Percentiles rank a stretch among this genome's conserved stretches.
Conservation (phyloP, 2,329 filamentous ascomycete species). For the Aspergillus vadensis region DNA sequence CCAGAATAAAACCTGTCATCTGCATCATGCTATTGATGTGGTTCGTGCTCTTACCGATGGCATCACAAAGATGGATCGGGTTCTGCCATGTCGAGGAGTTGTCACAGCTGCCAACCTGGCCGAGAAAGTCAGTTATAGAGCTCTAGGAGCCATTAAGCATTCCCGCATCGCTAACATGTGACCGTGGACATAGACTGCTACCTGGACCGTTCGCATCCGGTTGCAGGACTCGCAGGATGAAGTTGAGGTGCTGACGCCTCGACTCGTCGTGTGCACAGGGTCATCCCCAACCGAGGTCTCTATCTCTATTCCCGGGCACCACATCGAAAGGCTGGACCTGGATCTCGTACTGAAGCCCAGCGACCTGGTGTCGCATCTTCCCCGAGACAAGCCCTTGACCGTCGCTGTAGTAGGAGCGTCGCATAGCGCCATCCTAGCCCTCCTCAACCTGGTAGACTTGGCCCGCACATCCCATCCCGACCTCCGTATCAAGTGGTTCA, state of each 20-base stretch:
- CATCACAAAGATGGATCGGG: conserved; percentile 39
- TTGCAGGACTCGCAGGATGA: conserved; percentile 30
- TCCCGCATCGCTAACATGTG: conserved; percentile 16
- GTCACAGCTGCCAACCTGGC: conserved; percentile 38
- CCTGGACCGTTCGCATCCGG: conserved; percentile 38
- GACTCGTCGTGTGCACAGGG: conserved; percentile 62
- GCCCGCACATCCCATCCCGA: conserved; percentile 54
- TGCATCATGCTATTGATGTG: conserved; percentile 62
- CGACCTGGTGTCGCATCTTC: conserved; percentile 47
- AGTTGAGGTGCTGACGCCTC: conserved; percentile 42
- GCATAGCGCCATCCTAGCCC: conserved; percentile 64
- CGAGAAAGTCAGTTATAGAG: conserved; percentile 30
- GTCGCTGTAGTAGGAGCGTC: conserved; percentile 64
- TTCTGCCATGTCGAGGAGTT: conserved; percentile 36
- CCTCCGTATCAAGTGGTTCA: conserved; percentile 64
- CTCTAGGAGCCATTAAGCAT: not conserved
- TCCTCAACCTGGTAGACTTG: conserved; percentile 62
- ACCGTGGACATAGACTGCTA: conserved; percentile 24
- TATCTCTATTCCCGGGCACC: conserved; percentile 45
- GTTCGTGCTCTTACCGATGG: conserved; percentile 49
- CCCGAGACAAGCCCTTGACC: conserved; percentile 39
- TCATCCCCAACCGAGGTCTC: conserved; percentile 52
- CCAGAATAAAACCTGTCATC: conserved; percentile 59
- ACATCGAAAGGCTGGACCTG: conserved; percentile 52
- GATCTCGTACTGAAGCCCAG: conserved; percentile 60